Evolutionary conservation across 768 basidiomycete species (phyloP).

Genomic region (Glaciozyma martinii): DNA sequence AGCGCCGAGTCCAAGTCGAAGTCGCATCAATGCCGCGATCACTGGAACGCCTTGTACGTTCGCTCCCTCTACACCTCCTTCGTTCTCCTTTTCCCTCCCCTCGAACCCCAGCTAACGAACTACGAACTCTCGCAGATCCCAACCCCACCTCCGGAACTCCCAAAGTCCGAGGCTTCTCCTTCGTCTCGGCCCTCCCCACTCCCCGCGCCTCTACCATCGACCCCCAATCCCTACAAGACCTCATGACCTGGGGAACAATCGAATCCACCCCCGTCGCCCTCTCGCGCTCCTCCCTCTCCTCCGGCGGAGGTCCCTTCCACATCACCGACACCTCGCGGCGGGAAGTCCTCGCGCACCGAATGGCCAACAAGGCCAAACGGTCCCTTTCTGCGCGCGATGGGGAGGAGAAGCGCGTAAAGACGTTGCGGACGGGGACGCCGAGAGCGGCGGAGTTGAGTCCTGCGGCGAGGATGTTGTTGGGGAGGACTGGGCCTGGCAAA

Average conservation of each 20-base stretch:
- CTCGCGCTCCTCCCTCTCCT: constrained; percentile 19
- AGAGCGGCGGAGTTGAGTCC: constrained; percentile 22
- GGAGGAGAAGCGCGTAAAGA: neutral
- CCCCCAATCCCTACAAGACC: constrained; percentile 70
- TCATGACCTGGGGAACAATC: constrained; percentile 96
- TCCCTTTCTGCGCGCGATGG: constrained; percentile 6
- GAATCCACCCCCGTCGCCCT: constrained; percentile 84
- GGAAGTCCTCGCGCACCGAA: constrained; percentile 68
- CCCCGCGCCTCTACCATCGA: constrained; percentile 76
- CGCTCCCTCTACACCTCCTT: neutral
- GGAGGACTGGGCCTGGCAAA: constrained; percentile 16
- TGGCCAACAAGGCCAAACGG: constrained; percentile 61
- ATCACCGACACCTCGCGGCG: constrained; percentile 67
- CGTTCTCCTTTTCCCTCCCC: neutral
- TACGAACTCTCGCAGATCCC: constrained; percentile 53
- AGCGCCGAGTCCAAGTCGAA: constrained; percentile 77
- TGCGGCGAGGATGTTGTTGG: constrained; percentile 23
- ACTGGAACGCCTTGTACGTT: constrained; percentile 77
- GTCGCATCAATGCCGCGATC: constrained; percentile 85
- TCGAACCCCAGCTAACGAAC: constrained; percentile 34
- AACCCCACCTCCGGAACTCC: constrained; percentile 34
- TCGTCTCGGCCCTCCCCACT: constrained; percentile 77
- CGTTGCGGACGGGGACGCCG: constrained; percentile 6
- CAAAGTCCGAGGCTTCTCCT: constrained; percentile 51
- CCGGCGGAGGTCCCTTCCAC: constrained; percentile 56